phyloP scores from a whole-genome alignment of 176 grass and related monocot species.

The Aechmea fasciata region DNA sequence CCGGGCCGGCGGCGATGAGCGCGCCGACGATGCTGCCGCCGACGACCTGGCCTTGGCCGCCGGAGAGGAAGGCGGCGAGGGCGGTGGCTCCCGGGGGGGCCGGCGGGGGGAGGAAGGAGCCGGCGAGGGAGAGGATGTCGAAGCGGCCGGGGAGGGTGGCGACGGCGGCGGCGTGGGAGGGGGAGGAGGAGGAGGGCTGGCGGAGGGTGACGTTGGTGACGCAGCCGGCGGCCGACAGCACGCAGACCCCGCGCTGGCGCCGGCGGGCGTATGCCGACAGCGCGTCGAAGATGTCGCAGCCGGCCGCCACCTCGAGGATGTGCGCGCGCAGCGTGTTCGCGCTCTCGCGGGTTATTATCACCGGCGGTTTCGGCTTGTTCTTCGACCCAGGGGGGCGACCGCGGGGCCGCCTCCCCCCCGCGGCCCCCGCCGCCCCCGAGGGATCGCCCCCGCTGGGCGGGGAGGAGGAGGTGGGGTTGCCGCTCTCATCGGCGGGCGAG shows the following conservation, averaged over 20 bases:
- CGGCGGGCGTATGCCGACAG: conserved; percentile 70
- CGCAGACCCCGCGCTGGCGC: conserved; percentile 82
- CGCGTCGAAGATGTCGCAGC: conserved; percentile 85
- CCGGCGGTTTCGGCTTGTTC: conserved; percentile 96
- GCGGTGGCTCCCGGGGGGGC: conserved; percentile 93
- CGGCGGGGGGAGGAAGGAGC: conserved; percentile 87
- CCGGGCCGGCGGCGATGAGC: conserved; percentile 71
- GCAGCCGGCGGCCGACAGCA: conserved; percentile 71
- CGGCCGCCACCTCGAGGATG: conserved; percentile 80
- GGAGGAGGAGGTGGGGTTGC: conserved; percentile 19
- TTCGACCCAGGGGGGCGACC: conserved; percentile 82
- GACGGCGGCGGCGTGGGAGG: conserved; percentile 39
- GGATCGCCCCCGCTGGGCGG: not conserved
- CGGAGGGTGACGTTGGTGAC: conserved; percentile 82
- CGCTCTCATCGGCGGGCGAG: conserved; percentile 12
- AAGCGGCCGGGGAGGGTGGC: conserved; percentile 72
- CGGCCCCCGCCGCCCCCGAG: conserved; percentile 20
- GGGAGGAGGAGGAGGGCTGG: conserved; percentile 36
- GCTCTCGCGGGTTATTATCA: conserved; percentile 96
- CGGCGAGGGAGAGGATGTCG: conserved; percentile 93
- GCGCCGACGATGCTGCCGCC: conserved; percentile 71
- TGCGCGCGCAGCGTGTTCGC: conserved; percentile 80
- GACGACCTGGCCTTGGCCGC: conserved; percentile 73
- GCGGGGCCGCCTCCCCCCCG: conserved; percentile 49
- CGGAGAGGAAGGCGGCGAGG: conserved; percentile 69